A percentile compares a stretch with the other conserved stretches of the same genome.
These are phyloP conservation scores for Lindgomyces ingoldianus DNA, from an alignment of 495 filamentous ascomycete genomes.

Conservation along the genomic window DNA sequence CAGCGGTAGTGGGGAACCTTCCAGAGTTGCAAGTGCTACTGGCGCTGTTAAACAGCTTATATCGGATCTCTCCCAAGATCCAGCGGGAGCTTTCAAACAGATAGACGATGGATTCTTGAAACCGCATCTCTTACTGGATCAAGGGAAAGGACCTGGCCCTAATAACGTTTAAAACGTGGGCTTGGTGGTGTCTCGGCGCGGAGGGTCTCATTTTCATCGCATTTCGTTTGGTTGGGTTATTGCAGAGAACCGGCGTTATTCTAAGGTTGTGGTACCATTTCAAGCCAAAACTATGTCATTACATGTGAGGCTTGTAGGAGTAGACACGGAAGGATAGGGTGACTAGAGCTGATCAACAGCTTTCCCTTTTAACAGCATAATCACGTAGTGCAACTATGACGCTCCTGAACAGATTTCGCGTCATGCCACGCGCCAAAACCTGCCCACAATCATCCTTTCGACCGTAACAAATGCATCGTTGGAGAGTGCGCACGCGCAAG, in stretches of 20 bases:
- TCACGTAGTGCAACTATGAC: not conserved
- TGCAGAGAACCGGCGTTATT: slow-evolving; percentile 1
- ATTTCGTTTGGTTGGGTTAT: not conserved
- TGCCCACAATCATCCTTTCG: not conserved
- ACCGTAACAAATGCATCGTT: not conserved
- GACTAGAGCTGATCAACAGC: not conserved
- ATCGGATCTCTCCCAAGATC: slow-evolving; percentile 78
- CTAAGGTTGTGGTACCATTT: not conserved
- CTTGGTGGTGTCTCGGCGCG: not conserved
- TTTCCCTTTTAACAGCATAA: not conserved
- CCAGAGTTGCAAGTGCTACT: slow-evolving; percentile 50
- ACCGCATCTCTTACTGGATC: slow-evolving; percentile 84
- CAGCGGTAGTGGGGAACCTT: slow-evolving; percentile 26
- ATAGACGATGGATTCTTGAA: slow-evolving; percentile 97
- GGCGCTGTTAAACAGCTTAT: slow-evolving; percentile 74
- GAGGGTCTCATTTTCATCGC: not conserved
- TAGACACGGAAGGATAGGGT: too few species aligned
- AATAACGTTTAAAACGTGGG: slow-evolving; percentile 31
- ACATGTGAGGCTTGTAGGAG: not conserved
- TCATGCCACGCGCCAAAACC: too few species aligned
- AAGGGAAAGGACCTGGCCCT: slow-evolving; percentile 48
- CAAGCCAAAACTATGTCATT: not conserved
- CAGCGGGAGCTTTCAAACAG: slow-evolving; percentile 87
- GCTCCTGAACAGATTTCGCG: too few species aligned
- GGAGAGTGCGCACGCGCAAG: not conserved